Evolutionary conservation across 176 grass and related monocot genomes (phyloP).

Genomic region (Avena sativa): DNA sequence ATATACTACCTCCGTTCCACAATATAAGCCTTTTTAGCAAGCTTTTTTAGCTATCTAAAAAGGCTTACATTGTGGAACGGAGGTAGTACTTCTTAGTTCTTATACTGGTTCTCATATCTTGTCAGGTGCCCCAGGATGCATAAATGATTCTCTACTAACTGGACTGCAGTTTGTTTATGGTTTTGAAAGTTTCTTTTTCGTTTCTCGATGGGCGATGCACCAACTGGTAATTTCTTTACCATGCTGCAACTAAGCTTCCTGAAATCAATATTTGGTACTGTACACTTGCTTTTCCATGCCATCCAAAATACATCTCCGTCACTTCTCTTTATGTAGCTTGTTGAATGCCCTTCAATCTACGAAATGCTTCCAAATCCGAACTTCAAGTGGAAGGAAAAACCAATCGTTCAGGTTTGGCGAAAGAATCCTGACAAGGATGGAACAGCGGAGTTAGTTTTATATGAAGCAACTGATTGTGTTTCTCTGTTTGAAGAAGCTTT

Average conservation of each 20-base stretch:
- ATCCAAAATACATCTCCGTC: neutral
- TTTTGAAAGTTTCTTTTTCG: slow-evolving; percentile 98
- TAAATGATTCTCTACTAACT: slow-evolving; percentile 94
- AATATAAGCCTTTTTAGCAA: too few relatives aligned
- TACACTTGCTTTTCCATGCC: neutral
- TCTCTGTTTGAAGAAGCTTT: slow-evolving; percentile 97
- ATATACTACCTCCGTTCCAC: neutral
- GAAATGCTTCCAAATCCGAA: slow-evolving; percentile 86
- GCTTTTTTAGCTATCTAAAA: too few relatives aligned
- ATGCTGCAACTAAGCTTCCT: slow-evolving; percentile 14
- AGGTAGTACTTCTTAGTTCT: neutral
- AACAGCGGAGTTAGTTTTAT: slow-evolving; percentile 56
- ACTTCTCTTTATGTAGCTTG: slow-evolving; percentile 51
- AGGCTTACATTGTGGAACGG: too few relatives aligned
- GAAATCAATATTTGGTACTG: neutral
- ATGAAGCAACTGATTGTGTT: slow-evolving; percentile 63
- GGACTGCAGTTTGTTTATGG: slow-evolving; percentile 96
- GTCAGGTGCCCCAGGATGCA: slow-evolving; percentile 93
- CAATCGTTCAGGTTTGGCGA: slow-evolving; percentile 78
- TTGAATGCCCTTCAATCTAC: slow-evolving; percentile 92
- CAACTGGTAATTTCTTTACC: slow-evolving; percentile 79
- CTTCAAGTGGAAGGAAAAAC: slow-evolving; percentile 79
- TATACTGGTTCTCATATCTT: slow-evolving; percentile 40
- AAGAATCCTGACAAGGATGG: slow-evolving; percentile 69
- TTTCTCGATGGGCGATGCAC: slow-evolving; percentile 95